phyloP scores from a whole-genome alignment of 495 filamentous ascomycete species.

The Talaromyces wortmannii region DNA sequence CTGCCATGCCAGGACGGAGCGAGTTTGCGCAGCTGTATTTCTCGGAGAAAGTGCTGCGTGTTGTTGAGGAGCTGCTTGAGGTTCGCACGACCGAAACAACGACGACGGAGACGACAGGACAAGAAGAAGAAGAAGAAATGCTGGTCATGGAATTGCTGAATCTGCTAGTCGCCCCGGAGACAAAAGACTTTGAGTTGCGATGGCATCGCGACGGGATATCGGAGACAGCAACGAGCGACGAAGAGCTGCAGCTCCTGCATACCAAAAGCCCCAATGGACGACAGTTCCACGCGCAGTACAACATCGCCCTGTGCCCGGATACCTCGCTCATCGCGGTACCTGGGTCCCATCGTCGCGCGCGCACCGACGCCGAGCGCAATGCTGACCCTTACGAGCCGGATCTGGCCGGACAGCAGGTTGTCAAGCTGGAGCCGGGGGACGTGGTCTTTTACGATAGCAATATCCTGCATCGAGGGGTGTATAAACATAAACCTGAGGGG shows the following conservation, averaged over 20 bases:
- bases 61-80: conserved; percentile 51
- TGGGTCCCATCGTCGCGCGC: conserved; percentile 57
- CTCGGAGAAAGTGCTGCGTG: conserved; percentile 44
- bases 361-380: conserved; percentile 57
- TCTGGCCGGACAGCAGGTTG: conserved; percentile 55
- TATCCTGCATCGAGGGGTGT: conserved; percentile 74
- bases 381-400: conserved; percentile 50
- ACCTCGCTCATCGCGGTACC: conserved; percentile 63
- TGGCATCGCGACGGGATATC: conserved; percentile 81
- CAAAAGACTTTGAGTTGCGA: conserved; percentile 54
- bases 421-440: conserved; percentile 62
- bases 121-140: conserved; percentile 25
- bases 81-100: conserved; percentile 10
- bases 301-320: conserved; percentile 65
- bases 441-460: conserved; percentile 84
- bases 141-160: conserved; percentile 79
- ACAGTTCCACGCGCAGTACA: conserved; percentile 70
- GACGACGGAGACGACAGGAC: background rate
- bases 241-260: conserved; percentile 41
- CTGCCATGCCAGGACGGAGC: conserved; percentile 45
- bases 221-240: conserved; percentile 42
- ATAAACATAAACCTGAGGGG: conserved; percentile 37
- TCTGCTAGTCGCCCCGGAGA: conserved; percentile 62
- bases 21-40: conserved; percentile 64
- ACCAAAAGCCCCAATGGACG: conserved; percentile 34